Conservation (phyloP, 495 filamentous ascomycete species). For the Lentithecium fluviatile region DNA sequence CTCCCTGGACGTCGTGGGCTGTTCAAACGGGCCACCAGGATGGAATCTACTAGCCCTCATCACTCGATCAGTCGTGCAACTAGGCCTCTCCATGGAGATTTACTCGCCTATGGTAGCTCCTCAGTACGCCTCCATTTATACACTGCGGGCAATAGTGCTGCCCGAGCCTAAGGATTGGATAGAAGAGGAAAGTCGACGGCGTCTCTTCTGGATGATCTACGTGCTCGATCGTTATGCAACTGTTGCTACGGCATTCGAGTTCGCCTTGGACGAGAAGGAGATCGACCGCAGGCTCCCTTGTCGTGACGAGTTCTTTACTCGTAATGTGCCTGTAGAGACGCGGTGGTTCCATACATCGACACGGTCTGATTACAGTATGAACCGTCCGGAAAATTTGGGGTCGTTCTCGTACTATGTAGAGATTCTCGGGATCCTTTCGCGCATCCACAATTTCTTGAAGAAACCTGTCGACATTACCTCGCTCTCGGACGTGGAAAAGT, state of each 20-base stretch:
- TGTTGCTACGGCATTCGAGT: slow-evolving; percentile 84
- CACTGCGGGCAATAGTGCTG: slow-evolving; percentile 73
- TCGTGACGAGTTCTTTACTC: slow-evolving; percentile 78
- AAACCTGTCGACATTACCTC: slow-evolving; percentile 84
- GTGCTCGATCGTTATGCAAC: slow-evolving; percentile 85
- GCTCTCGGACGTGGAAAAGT: slow-evolving; percentile 78
- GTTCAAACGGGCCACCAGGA: slow-evolving; percentile 77
- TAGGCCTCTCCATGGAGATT: slow-evolving; percentile 77
- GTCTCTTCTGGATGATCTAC: slow-evolving; percentile 93
- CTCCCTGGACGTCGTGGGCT: slow-evolving; percentile 73
- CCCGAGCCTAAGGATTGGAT: slow-evolving; percentile 81
- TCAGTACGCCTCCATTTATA: slow-evolving; percentile 78
- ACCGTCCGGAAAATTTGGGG: slow-evolving; percentile 76
- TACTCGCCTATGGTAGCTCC: slow-evolving; percentile 73
- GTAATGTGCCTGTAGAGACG: slow-evolving; percentile 79
- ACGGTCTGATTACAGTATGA: slow-evolving; percentile 59
- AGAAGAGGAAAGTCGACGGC: slow-evolving; percentile 78
- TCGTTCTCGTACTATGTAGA: slow-evolving; percentile 85
- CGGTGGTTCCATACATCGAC: slow-evolving; percentile 67
- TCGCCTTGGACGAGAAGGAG: slow-evolving; percentile 81
- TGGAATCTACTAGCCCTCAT: slow-evolving; percentile 89
- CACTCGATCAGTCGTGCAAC: slow-evolving; percentile 77
- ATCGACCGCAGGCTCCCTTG: slow-evolving; percentile 85
- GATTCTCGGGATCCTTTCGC: slow-evolving; percentile 78
- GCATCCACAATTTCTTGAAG: slow-evolving; percentile 82